Evolutionary conservation across 352 stramenopile species (phyloP), one percentile per base, ranked within the genome.

Genomic region (Pythium phragmitis): DNA sequence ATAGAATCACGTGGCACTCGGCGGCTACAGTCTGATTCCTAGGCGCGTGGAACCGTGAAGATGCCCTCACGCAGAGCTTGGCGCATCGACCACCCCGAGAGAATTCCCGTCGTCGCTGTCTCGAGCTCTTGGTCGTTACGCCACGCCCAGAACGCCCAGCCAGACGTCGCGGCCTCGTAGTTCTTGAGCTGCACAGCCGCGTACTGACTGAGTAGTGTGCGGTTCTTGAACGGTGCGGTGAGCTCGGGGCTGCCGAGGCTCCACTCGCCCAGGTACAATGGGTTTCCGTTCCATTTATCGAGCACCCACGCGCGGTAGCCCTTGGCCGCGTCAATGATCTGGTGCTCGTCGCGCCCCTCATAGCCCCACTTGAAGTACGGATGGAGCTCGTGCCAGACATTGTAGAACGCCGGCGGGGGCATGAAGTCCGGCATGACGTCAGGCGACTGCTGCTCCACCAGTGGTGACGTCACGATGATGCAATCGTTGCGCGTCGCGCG

Each of bases 371-470:
- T 70, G 58, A 87, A 87, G 65, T 87, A 88, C 12, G 72, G 50
- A 53, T 88, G 81, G 34, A 75, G 72, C 36, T 88, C 79, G 63
- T 79, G 67, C 77, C 81, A 91, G 13, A 88, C 72, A 46, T 88
- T 87, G 47, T 59, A 65, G 58, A 73, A 82, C 8, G 74, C 58
- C 7, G 66, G 60, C 2, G 68, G 71, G 1, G 49, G 33, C 55
- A 79, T 76, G 23, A 79, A 75, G 34, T 79, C 57, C 37, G 62
- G 60, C 57, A 78, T 73, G 23, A 58, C 61, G 26, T 60, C 57
- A 12, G 68, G 59, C 13, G 57, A 41, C 52, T 88, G 76, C 37
- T 88, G 69, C 17, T 74, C 72, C 36, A 86, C 52, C 58, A 79
- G 72, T 12, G 76, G 76, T 13, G 76, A 70, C 4, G 79, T 68